Evolutionary conservation across 176 grass and related monocot genomes (phyloP).

Genomic region (Aegilops tauschii): DNA sequence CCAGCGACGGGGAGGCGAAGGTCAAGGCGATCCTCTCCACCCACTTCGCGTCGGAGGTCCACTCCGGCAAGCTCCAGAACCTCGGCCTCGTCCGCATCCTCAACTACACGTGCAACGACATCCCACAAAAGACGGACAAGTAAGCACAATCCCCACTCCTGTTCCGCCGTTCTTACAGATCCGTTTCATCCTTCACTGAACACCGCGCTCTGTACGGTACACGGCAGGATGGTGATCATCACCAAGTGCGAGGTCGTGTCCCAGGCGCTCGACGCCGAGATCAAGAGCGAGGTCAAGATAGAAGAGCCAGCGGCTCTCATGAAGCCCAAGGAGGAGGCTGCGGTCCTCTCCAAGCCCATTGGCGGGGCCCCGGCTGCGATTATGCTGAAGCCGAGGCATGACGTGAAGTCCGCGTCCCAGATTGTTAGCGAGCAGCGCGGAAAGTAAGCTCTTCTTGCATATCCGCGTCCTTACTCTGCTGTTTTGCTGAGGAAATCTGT

Average conservation of each 20-base stretch:
- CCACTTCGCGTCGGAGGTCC: constrained; percentile 57
- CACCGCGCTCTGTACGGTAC: background rate
- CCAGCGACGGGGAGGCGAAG: constrained; percentile 78
- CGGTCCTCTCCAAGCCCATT: constrained; percentile 5
- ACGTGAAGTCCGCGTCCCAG: constrained; percentile 67
- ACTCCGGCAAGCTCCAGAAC: constrained; percentile 77
- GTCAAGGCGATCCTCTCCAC: constrained; percentile 84
- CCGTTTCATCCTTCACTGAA: background rate
- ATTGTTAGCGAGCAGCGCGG: constrained; percentile 78
- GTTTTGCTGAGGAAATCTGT: background rate
- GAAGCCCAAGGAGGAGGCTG: constrained; percentile 35
- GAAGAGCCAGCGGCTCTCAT: constrained; percentile 18
- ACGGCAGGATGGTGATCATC: constrained; percentile 71
- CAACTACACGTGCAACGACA: constrained; percentile 73
- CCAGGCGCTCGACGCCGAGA: constrained; percentile 57
- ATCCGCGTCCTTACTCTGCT: background rate
- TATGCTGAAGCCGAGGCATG: constrained; percentile 67
- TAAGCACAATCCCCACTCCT: constrained; percentile 38
- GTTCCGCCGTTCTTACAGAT: background rate
- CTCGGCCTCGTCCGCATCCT: constrained; percentile 75
- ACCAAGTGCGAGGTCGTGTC: constrained; percentile 72
- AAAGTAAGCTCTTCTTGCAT: constrained; percentile 57
- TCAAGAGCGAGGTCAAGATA: constrained; percentile 54
- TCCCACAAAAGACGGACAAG: constrained; percentile 49
- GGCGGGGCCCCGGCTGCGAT: background rate